Conservation (phyloP, 2,329 filamentous ascomycete species). For the Fusarium sp. region DNA sequence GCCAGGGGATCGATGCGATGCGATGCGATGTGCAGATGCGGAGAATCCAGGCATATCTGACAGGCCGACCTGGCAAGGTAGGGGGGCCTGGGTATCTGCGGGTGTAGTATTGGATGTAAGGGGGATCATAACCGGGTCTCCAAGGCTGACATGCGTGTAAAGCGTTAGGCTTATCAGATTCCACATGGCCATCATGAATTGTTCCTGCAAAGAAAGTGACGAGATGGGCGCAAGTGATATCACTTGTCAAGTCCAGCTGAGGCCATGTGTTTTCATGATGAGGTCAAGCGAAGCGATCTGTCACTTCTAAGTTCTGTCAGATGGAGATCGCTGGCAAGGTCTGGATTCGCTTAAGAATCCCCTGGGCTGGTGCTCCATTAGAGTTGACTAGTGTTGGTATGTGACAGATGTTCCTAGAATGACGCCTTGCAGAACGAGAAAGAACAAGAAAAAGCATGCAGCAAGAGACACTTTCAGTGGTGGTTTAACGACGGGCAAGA, state of each 20-base stretch:
- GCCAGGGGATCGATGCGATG: conserved; percentile 4
- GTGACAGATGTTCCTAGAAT: conserved; percentile 18
- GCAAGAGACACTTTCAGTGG: conserved; percentile 10
- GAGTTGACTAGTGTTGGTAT: conserved; percentile 14
- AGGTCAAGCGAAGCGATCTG: conserved; percentile 1
- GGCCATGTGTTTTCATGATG: conserved; percentile 16
- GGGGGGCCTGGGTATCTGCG: neutral
- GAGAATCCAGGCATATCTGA: conserved; percentile 14
- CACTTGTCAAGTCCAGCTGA: conserved; percentile 18
- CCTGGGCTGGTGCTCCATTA: neutral
- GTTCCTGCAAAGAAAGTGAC: conserved; percentile 7
- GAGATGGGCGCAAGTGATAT: conserved; percentile 16
- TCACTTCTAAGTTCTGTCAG: conserved; percentile 3
- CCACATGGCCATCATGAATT: conserved; percentile 27
- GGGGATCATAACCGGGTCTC: conserved; percentile 12
- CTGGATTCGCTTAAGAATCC: neutral
- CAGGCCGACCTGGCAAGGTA: conserved; percentile 2
- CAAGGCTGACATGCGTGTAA: conserved; percentile 2
- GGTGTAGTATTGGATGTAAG: conserved; percentile 12
- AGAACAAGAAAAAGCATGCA: conserved; percentile 16
- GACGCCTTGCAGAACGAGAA: neutral
- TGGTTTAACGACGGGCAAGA: conserved; percentile 24
- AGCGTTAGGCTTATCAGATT: conserved; percentile 12
- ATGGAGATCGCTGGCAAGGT: neutral
- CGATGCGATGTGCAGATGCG: conserved; percentile 16